Percentiles rank a stretch among this genome's conserved stretches.
Conservation (phyloP, 768 basidiomycete genomes). For the Podaxis pistillaris region DNA sequence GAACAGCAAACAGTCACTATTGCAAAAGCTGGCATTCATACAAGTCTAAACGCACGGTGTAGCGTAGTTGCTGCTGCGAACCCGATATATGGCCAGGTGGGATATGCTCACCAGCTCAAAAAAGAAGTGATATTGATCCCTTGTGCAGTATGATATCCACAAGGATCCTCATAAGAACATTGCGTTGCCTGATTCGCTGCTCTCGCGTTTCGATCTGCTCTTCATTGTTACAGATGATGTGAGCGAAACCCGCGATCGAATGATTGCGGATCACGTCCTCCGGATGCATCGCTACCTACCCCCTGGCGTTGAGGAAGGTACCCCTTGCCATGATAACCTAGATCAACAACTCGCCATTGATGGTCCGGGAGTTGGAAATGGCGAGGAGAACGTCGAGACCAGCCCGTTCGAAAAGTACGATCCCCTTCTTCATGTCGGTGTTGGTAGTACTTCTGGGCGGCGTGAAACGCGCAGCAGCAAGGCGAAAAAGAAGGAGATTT, state of each 20-base stretch:
- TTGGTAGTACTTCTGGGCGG: constrained; percentile 46
- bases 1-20: constrained; percentile 99
- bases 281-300: constrained; percentile 96
- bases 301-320: constrained; percentile 95
- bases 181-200: constrained; percentile 93
- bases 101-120: constrained; percentile 16
- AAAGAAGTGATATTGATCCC: background rate
- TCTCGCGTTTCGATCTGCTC: constrained; percentile 97
- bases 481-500: constrained; percentile 74
- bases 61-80: constrained; percentile 98
- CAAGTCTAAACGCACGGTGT: constrained; percentile 95
- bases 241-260: constrained; percentile 89
- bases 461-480: constrained; percentile 55
- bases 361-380: constrained; percentile 56
- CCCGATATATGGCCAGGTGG: constrained; percentile 95
- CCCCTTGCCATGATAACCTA: constrained; percentile 85
- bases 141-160: constrained; percentile 89
- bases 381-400: constrained; percentile 61
- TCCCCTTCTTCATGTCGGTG: constrained; percentile 87
- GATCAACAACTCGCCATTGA: constrained; percentile 88
- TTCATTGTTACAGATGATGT: constrained; percentile 99
- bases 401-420: constrained; percentile 96
- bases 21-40: constrained; percentile 98
- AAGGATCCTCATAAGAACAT: constrained; percentile 99
- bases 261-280: constrained; percentile 96